These are phyloP conservation scores for Blastocystis hominis DNA, from an alignment of 352 stramenopile species.

Conservation along the genomic window DNA sequence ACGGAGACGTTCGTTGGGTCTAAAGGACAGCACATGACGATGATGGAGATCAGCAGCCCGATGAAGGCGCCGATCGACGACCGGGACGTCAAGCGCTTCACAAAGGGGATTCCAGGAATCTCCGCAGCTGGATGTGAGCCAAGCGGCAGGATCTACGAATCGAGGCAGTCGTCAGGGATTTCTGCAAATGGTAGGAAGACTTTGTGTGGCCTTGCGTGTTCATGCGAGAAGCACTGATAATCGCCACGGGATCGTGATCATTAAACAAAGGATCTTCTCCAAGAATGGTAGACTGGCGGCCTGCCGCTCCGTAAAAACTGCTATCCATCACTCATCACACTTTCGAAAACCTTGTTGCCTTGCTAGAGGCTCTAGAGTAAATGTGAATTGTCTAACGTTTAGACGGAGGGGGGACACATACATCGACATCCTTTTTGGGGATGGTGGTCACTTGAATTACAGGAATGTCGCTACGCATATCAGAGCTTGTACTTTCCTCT, in stretches of 20 bases:
- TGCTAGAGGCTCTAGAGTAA: not conserved
- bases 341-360: not conserved
- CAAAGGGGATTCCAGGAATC: conserved; percentile 2
- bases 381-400: not conserved
- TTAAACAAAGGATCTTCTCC: conserved; percentile 48
- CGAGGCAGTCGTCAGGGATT: not conserved
- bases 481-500: conserved; percentile 28
- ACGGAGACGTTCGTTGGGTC: not conserved
- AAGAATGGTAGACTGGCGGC: conserved; percentile 28
- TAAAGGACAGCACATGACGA: conserved; percentile 52
- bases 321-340: not conserved
- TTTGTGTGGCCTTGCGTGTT: not conserved
- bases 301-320: conserved; percentile 23
- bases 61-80: conserved; percentile 20
- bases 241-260: conserved; percentile 52
- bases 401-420: not conserved
- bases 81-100: conserved; percentile 26
- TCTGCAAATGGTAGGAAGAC: not conserved
- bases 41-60: conserved; percentile 26
- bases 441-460: not conserved
- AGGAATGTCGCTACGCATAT: conserved; percentile 7
- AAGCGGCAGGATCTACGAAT: not conserved
- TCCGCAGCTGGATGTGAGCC: not conserved
- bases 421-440: not conserved
- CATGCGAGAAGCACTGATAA: conserved; percentile 21